A percentile compares a stretch with the other conserved stretches of the same genome.
Evolutionary conservation across 2,329 filamentous ascomycete genomes (phyloP).

Genomic region (Paraconiothyrium sp.): DNA sequence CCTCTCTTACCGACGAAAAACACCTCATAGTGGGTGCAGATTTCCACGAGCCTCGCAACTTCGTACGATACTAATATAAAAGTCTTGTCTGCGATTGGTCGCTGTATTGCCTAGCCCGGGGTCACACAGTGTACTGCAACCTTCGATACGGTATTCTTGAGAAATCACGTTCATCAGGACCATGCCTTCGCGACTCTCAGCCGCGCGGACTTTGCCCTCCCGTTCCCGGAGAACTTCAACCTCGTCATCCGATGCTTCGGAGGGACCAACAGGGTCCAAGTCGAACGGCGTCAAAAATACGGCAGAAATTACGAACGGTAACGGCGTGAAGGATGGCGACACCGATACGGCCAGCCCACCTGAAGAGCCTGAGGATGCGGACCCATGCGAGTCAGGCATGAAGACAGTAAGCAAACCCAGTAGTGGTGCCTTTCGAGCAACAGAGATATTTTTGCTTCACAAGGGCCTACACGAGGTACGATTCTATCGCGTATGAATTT

Average conservation of each 20-base stretch:
- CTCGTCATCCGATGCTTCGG: neutral
- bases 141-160: no score
- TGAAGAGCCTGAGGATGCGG: slow-evolving; percentile 13
- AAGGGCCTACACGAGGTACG: no score
- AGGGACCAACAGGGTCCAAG: neutral
- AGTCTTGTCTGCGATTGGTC: no score
- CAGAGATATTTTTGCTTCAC: no score
- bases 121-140: neutral
- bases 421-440: no score
- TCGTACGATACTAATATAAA: no score
- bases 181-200: neutral
- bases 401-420: slow-evolving; percentile 24
- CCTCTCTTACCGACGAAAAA: no score
- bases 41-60: no score
- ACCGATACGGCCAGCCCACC: slow-evolving; percentile 14
- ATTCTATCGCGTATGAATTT: no score
- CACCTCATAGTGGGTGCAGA: no score
- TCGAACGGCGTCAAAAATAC: slow-evolving; percentile 13
- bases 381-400: slow-evolving; percentile 47
- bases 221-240: neutral
- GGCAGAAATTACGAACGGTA: slow-evolving; percentile 20
- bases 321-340: slow-evolving; percentile 20
- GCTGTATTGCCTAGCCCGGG: no score
- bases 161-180: neutral
- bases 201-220: neutral